These are phyloP conservation scores for Cercophora scortea DNA, from an alignment of 495 filamentous ascomycete genomes.

Conservation along the genomic window DNA sequence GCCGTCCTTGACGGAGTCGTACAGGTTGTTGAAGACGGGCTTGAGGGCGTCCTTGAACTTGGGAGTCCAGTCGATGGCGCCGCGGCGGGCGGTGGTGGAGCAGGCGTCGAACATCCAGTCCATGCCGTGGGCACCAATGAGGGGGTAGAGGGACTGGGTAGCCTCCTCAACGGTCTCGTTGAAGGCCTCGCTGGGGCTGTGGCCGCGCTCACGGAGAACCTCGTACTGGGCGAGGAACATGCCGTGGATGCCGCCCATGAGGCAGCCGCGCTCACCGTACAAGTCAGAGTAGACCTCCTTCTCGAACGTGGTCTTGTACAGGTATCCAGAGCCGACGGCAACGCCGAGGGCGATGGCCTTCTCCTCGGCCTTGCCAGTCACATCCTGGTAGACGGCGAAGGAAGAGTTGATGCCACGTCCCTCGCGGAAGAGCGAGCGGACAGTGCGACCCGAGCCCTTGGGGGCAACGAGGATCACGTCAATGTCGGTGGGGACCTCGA, in stretches of 20 bases:
- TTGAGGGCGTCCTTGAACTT: conserved; percentile 94
- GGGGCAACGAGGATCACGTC: conserved; percentile 99
- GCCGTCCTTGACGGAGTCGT: conserved; percentile 82
- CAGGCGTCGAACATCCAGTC: conserved; percentile 99
- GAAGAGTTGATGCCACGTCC: conserved; percentile 99
- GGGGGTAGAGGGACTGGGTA: conserved; percentile 92
- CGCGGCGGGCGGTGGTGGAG: conserved; percentile 95
- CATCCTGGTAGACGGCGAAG: conserved; percentile 96
- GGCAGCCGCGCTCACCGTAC: conserved; percentile 98
- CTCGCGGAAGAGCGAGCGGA: conserved; percentile 94
- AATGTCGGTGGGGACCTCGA: conserved; percentile 88
- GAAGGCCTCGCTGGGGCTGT: conserved; percentile 96
- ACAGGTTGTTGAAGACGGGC: conserved; percentile 95
- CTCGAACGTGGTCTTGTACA: conserved; percentile 99
- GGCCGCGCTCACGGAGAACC: conserved; percentile 96
- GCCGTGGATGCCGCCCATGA: conserved; percentile 99
- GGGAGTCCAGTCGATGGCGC: conserved; percentile 96
- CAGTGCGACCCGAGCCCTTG: conserved; percentile 97
- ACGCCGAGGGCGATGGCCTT: conserved; percentile 96
- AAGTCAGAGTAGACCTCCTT: conserved; percentile 99
- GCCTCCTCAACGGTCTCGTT: conserved; percentile 99
- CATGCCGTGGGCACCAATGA: conserved; percentile 96
- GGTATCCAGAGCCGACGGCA: conserved; percentile 91
- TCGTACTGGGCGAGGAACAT: conserved; percentile 99
- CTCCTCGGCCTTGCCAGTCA: conserved; percentile 96